Percentiles rank a stretch among this genome's conserved stretches.
These are phyloP conservation scores for Westerdykella sp. DNA, from an alignment of 2,329 filamentous ascomycete species.

Conservation along the genomic window DNA sequence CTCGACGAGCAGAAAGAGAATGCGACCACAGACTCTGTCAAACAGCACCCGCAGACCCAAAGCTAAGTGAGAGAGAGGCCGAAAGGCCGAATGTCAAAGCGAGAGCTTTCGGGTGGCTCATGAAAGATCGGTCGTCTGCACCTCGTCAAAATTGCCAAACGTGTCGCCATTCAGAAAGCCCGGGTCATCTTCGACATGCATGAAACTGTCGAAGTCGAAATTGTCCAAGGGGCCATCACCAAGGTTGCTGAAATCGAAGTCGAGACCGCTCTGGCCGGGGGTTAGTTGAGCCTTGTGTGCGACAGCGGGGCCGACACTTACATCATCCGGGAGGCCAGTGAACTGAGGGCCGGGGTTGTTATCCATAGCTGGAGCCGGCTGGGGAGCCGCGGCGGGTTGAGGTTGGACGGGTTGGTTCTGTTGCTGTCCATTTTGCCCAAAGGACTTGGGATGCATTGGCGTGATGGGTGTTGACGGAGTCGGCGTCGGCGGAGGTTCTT, in stretches of 20 bases:
- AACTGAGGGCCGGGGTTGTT: slow-evolving; percentile 32
- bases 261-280: slow-evolving; percentile 25
- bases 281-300: slow-evolving; percentile 6
- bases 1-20: no score
- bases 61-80: no score
- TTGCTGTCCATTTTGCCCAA: slow-evolving; percentile 36
- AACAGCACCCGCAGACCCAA: no score
- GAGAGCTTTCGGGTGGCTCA: no score
- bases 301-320: slow-evolving; percentile 12
- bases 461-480: slow-evolving; percentile 46
- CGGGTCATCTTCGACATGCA: slow-evolving; percentile 50
- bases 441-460: slow-evolving; percentile 38
- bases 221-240: slow-evolving; percentile 58
- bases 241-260: slow-evolving; percentile 37
- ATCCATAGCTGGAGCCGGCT: slow-evolving; percentile 32
- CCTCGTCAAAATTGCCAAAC: no score
- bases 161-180: slow-evolving; percentile 2
- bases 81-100: no score
- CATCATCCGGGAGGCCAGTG: slow-evolving; percentile 36
- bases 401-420: slow-evolving; percentile 17
- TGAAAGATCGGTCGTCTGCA: no score
- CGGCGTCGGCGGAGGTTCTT: slow-evolving; percentile 44
- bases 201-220: slow-evolving; percentile 64
- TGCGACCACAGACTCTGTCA: no score
- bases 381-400: slow-evolving; percentile 25